phyloP scores from a whole-genome alignment of 148 eudicot species.

The Vaccinium darrowii region DNA sequence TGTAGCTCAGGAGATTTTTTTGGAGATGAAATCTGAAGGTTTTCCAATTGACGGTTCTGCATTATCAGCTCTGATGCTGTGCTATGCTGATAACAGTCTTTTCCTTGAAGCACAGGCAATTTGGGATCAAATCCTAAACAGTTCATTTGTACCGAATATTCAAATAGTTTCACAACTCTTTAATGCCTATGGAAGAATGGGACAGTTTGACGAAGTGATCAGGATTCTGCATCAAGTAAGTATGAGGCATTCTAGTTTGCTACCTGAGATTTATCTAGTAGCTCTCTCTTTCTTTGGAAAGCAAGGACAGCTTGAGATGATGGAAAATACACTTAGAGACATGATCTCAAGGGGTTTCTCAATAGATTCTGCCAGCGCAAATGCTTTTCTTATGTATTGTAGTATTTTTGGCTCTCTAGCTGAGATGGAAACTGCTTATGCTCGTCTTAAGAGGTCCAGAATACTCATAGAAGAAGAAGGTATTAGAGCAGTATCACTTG shows the following conservation, averaged over 20 bases:
- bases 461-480: slow-evolving; percentile 68
- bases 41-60: slow-evolving; percentile 21
- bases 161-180: slow-evolving; percentile 49
- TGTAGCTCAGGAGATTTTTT: slow-evolving; percentile 22
- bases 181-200: slow-evolving; percentile 41
- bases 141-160: slow-evolving; percentile 44
- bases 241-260: slow-evolving; percentile 37
- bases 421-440: slow-evolving; percentile 67
- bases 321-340: slow-evolving; percentile 61
- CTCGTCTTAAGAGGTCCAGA: slow-evolving; percentile 57
- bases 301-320: slow-evolving; percentile 55
- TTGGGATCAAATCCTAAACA: slow-evolving; percentile 57
- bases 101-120: slow-evolving; percentile 43
- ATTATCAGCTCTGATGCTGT: slow-evolving; percentile 41
- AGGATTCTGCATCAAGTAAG: slow-evolving; percentile 48
- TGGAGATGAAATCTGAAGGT: slow-evolving; percentile 23
- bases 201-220: slow-evolving; percentile 38
- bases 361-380: slow-evolving; percentile 62
- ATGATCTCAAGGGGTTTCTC: slow-evolving; percentile 68
- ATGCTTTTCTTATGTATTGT: slow-evolving; percentile 64
- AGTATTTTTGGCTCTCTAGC: slow-evolving; percentile 58
- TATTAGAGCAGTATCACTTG: slow-evolving; percentile 54
- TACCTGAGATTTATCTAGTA: slow-evolving; percentile 44
- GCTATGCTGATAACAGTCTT: slow-evolving; percentile 50
- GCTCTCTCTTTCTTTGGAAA: slow-evolving; percentile 68